Conservation (phyloP, 2,329 filamentous ascomycete species). For the Fusarium vanettenii region DNA sequence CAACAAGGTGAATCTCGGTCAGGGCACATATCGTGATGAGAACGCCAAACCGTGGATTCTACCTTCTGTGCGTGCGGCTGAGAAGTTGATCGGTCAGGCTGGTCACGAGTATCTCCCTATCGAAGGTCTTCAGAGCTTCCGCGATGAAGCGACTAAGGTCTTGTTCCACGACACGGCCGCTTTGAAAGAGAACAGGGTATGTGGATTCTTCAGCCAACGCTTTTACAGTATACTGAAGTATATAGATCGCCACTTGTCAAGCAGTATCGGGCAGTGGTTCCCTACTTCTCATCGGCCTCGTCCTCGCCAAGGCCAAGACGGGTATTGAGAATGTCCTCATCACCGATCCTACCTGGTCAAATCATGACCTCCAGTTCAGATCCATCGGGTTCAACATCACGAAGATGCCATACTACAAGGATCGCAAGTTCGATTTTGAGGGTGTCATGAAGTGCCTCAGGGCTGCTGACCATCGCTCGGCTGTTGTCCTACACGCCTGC, state of each 20-base stretch:
- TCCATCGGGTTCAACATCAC: constrained; percentile 48
- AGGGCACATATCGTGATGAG: constrained; percentile 54
- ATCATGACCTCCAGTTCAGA: constrained; percentile 52
- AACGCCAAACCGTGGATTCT: constrained; percentile 53
- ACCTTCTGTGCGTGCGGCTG: constrained; percentile 48
- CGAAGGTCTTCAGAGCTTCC: constrained; percentile 47
- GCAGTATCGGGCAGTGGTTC: constrained; percentile 56
- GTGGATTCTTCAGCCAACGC: background rate
- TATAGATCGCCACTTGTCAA: constrained; percentile 51
- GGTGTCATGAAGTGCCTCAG: constrained; percentile 43
- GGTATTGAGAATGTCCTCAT: constrained; percentile 49
- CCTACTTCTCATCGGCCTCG: constrained; percentile 49
- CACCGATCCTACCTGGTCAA: constrained; percentile 56
- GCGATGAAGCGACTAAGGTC: constrained; percentile 47
- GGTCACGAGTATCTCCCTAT: constrained; percentile 55
- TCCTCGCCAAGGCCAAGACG: constrained; percentile 42
- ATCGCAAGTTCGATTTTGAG: constrained; percentile 48
- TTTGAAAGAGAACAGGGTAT: constrained; percentile 44
- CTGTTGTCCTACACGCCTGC: constrained; percentile 54
- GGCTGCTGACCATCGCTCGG: constrained; percentile 36
- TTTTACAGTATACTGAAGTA: background rate
- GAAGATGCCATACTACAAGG: constrained; percentile 51
- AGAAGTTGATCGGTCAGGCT: constrained; percentile 26
- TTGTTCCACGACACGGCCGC: constrained; percentile 45
- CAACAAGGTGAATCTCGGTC: constrained; percentile 53